Evolutionary conservation across 2,329 filamentous ascomycete species (phyloP).

Genomic region (Keithomyces neogunnii): DNA sequence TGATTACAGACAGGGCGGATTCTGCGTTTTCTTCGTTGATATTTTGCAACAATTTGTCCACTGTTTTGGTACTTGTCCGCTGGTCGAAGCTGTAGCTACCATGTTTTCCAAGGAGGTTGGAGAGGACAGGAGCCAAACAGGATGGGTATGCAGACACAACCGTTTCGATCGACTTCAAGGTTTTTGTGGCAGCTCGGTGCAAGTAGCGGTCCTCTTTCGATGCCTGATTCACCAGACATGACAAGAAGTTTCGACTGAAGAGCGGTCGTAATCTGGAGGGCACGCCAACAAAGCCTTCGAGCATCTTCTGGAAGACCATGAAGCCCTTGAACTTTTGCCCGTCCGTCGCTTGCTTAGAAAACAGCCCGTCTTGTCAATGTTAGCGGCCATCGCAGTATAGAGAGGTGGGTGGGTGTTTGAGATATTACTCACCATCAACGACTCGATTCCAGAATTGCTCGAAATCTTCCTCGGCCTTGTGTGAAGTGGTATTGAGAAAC

Average conservation of each 20-base stretch:
- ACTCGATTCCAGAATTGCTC: slow-evolving; percentile 76
- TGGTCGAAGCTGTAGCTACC: slow-evolving; percentile 78
- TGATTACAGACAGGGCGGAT: slow-evolving; percentile 38
- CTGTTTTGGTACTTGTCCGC: slow-evolving; percentile 74
- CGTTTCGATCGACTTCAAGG: slow-evolving; percentile 61
- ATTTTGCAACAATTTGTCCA: slow-evolving; percentile 63
- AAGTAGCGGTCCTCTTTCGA: slow-evolving; percentile 70
- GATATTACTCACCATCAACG: slow-evolving; percentile 62
- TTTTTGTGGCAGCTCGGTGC: slow-evolving; percentile 68
- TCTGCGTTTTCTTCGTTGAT: slow-evolving; percentile 49
- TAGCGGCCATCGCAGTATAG: slow-evolving; percentile 9
- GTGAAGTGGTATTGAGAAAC: slow-evolving; percentile 31
- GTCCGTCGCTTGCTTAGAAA: slow-evolving; percentile 71
- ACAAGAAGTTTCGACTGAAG: slow-evolving; percentile 78
- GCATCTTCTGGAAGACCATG: slow-evolving; percentile 71
- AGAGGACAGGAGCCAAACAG: slow-evolving; percentile 52
- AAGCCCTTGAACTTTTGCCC: slow-evolving; percentile 91
- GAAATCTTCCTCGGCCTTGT: slow-evolving; percentile 42
- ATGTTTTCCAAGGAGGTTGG: slow-evolving; percentile 58
- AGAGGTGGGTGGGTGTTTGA: no score
- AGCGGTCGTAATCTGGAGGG: slow-evolving; percentile 43
- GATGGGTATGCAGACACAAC: slow-evolving; percentile 53
- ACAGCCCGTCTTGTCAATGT: slow-evolving; percentile 59
- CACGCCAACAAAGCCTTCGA: slow-evolving; percentile 44
- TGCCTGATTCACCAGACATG: slow-evolving; percentile 75